These are phyloP conservation scores for Borovskyia barvae DNA, from an alignment of 208 protist genomes.

Conservation along the genomic window DNA sequence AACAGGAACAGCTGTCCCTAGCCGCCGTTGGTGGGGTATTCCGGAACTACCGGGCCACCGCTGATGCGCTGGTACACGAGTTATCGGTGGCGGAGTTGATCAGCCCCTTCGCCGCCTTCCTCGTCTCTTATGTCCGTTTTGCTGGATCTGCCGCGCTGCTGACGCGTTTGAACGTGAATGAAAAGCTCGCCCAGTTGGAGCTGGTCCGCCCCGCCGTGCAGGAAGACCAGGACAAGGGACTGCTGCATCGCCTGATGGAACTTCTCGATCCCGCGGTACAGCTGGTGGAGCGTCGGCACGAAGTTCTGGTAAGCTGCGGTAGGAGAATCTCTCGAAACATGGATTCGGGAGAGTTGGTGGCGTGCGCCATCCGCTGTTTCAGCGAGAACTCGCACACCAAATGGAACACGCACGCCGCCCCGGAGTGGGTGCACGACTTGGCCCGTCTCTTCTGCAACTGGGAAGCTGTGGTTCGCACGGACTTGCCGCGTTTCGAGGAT, in stretches of 20 bases:
- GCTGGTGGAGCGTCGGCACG: conserved; percentile 52
- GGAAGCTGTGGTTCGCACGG: conserved; percentile 81
- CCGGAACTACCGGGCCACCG: conserved; percentile 70
- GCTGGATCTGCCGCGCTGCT: conserved; percentile 56
- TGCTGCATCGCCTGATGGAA: conserved; percentile 62
- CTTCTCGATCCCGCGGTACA: conserved; percentile 70
- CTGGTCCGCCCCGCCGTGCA: conserved; percentile 63
- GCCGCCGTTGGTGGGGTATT: conserved; percentile 74
- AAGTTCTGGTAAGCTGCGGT: conserved; percentile 37
- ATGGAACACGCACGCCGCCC: conserved; percentile 51
- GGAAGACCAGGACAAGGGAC: conserved; percentile 40
- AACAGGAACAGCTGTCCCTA: conserved; percentile 59
- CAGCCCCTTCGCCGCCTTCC: conserved; percentile 70
- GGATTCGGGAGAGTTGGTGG: conserved; percentile 48
- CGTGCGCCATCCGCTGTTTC: conserved; percentile 48
- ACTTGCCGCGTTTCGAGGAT: conserved; percentile 68
- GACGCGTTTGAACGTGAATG: conserved; percentile 65
- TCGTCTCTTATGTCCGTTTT: conserved; percentile 77
- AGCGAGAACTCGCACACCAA: conserved; percentile 35
- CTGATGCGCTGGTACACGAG: conserved; percentile 60
- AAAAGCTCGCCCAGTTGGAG: conserved; percentile 54
- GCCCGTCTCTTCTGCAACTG: conserved; percentile 86
- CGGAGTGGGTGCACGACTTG: conserved; percentile 82
- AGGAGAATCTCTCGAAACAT: conserved; percentile 48
- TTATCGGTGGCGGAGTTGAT: conserved; percentile 61